These are phyloP conservation scores for Epichloe baconii DNA, from an alignment of 2,329 filamentous ascomycete genomes.

Conservation along the genomic window DNA sequence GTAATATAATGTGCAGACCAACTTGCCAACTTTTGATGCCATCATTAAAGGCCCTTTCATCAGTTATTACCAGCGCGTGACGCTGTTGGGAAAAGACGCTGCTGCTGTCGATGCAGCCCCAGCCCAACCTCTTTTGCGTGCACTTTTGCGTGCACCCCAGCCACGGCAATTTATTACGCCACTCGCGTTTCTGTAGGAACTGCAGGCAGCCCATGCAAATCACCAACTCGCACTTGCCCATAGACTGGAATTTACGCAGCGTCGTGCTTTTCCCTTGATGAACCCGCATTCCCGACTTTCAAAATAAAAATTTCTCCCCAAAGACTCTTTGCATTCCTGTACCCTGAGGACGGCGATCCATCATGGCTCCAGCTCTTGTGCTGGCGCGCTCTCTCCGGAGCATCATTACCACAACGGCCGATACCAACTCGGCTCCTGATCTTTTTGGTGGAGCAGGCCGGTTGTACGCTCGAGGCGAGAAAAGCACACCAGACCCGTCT, in stretches of 20 bases:
- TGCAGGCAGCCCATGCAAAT: background rate
- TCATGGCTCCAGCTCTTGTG: slow-evolving; percentile 29
- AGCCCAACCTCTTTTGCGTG: slow-evolving; percentile 1
- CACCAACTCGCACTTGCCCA: background rate
- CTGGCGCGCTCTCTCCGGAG: slow-evolving; percentile 14
- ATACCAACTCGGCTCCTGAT: slow-evolving; percentile 13
- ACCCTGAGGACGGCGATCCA: slow-evolving; percentile 11
- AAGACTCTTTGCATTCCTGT: background rate
- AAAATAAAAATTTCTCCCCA: background rate
- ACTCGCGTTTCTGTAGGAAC: slow-evolving; percentile 18
- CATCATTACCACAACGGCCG: slow-evolving; percentile 13
- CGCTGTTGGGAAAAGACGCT: background rate
- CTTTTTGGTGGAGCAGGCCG: slow-evolving; percentile 29
- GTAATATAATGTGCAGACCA: no score
- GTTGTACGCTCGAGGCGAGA: slow-evolving; percentile 21
- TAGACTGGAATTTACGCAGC: background rate
- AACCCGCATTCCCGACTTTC: background rate
- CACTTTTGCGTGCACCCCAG: slow-evolving; percentile 10
- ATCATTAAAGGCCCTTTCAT: no score
- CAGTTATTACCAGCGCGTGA: no score
- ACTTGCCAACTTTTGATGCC: no score
- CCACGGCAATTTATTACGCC: slow-evolving; percentile 13
- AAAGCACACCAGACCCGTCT: slow-evolving; percentile 25
- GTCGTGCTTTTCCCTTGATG: background rate
- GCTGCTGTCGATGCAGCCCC: background rate